Conservation (phyloP, 2,329 filamentous ascomycete genomes). For the Penicillium sp. region DNA sequence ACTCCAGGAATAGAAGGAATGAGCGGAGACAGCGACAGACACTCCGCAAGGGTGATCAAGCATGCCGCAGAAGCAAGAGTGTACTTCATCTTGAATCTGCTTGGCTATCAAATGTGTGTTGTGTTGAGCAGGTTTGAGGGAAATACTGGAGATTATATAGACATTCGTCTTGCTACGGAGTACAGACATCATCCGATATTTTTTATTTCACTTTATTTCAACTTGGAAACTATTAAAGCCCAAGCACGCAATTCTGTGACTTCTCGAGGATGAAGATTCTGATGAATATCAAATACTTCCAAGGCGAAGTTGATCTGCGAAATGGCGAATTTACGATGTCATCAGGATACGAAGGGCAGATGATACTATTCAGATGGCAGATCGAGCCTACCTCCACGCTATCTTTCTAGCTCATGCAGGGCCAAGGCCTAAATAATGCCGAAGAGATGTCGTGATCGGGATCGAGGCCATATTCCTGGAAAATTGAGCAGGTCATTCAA, state of each 20-base stretch:
- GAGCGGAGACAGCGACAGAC: conserved; percentile 57
- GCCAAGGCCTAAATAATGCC: conserved; percentile 13
- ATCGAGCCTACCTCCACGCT: neutral
- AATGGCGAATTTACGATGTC: conserved; percentile 18
- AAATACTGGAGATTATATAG: conserved; percentile 27
- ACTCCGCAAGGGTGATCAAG: conserved; percentile 29
- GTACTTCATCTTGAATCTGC: conserved; percentile 26
- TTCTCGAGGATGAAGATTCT: neutral
- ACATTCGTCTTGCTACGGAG: neutral
- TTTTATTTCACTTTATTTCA: neutral
- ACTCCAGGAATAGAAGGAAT: conserved; percentile 66
- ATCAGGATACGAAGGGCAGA: conserved; percentile 5
- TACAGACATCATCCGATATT: neutral
- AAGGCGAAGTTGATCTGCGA: conserved; percentile 22
- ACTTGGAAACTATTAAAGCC: neutral
- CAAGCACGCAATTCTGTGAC: conserved; percentile 26
- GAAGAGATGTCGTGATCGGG: conserved; percentile 24
- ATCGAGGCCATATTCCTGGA: neutral
- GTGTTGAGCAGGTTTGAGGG: conserved; percentile 29
- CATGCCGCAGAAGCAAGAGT: conserved; percentile 25
- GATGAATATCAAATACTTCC: conserved; percentile 19
- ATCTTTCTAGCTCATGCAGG: neutral
- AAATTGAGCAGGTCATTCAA: conserved; percentile 66
- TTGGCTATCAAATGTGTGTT: neutral
- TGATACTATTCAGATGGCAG: conserved; percentile 3